phyloP scores from a whole-genome alignment of 306 rosid species.

The Quercus agrifolia region DNA sequence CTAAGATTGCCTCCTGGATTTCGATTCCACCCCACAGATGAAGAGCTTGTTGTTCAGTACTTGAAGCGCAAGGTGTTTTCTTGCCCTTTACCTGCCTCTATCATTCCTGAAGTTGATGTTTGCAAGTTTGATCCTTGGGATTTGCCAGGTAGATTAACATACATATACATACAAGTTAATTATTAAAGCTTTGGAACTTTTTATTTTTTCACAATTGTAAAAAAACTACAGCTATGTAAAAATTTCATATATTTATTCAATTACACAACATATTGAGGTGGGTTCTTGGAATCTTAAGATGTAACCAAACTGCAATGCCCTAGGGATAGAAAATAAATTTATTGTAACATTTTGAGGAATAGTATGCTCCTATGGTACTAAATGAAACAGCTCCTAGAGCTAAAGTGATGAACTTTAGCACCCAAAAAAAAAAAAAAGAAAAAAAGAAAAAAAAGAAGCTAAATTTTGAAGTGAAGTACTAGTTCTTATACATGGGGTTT shows the following conservation, averaged over 20 bases:
- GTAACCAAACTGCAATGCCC: background rate
- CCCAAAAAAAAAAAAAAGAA: too few relatives aligned
- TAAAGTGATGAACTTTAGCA: background rate
- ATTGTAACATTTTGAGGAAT: background rate
- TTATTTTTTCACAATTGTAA: background rate
- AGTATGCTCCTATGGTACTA: background rate
- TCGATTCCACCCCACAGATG: conserved; percentile 93
- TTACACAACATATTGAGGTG: background rate
- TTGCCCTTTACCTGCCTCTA: conserved; percentile 80
- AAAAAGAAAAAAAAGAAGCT: too few relatives aligned
- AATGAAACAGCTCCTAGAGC: background rate
- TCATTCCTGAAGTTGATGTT: conserved; percentile 84
- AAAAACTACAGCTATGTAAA: background rate
- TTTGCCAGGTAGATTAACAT: conserved; percentile 66
- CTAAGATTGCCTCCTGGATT: conserved; percentile 90
- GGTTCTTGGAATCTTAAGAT: background rate
- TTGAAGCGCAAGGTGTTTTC: conserved; percentile 75
- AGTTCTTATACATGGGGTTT: background rate
- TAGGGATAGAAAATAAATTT: background rate
- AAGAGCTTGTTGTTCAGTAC: conserved; percentile 84
- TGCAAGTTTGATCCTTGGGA: conserved; percentile 99
- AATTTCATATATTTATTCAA: too few relatives aligned
- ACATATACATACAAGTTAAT: background rate
- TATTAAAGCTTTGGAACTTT: background rate
- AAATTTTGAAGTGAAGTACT: background rate